A percentile compares a stretch with the other conserved stretches of the same genome.
phyloP scores from a whole-genome alignment of 2,329 filamentous ascomycete genomes.

The Fusarium xylarioides region DNA sequence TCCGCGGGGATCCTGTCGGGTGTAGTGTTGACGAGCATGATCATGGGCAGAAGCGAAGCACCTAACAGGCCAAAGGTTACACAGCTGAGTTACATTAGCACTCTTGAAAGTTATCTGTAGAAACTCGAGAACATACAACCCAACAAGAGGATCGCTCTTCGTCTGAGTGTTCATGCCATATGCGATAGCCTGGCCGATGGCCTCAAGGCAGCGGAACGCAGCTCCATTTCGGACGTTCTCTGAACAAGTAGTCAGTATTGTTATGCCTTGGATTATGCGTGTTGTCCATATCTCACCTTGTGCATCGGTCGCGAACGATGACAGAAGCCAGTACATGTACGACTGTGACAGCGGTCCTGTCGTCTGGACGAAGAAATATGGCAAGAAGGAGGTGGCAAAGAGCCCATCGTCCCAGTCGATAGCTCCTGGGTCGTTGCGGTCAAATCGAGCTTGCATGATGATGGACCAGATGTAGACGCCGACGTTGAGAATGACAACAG shows the following conservation, averaged over 20 bases:
- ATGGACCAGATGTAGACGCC: constrained; percentile 16
- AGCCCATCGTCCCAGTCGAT: constrained; percentile 12
- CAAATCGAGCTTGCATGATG: constrained; percentile 5
- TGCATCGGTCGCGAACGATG: constrained; percentile 8
- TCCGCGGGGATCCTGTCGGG: constrained; percentile 13
- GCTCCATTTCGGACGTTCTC: constrained; percentile 11
- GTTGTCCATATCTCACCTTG: not conserved
- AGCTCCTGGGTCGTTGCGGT: not conserved
- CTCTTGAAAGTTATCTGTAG: fast-evolving
- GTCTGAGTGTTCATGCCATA: constrained; percentile 20
- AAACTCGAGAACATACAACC: not conserved
- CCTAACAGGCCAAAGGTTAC: not conserved
- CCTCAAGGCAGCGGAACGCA: constrained; percentile 10
- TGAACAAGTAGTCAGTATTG: fast-evolving
- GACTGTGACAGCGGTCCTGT: constrained; percentile 3
- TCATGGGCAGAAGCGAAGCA: constrained; percentile 11
- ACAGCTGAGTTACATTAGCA: not conserved
- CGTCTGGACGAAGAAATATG: constrained; percentile 13
- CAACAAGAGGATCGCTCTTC: constrained; percentile 4
- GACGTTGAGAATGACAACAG: not conserved
- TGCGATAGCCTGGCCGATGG: not conserved
- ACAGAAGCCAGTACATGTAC: constrained; percentile 18
- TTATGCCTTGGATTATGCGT: fast-evolving
- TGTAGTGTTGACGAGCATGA: constrained; percentile 15
- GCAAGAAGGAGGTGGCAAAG: not conserved